Base-by-base conservation (phyloP, 1,139 yeast genomes). In the Blastobotrys niveus region DNA sequence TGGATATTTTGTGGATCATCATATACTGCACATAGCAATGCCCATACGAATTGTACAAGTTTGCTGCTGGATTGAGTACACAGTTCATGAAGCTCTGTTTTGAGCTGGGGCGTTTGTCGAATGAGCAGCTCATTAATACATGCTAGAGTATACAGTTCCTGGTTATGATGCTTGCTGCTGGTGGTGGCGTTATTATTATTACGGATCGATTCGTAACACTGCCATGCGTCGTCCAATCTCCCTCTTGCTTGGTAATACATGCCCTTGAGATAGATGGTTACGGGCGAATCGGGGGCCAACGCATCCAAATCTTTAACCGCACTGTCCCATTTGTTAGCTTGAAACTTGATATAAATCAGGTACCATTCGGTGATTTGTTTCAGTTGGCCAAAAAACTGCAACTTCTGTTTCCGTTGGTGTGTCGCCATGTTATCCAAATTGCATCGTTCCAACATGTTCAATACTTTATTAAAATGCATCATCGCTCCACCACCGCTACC, bases 121-220 rank as follows among this genome's bases (percentile, higher is more conserved):
- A 34, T 7, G 19, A 40, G 22, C 17, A 45, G 15, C 27, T 32
- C 12, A 22, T 45, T 45, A 3, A 40, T 9, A 12, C 42, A 17
- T 5, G 45, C 32, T 29, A 38, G 8, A 3, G 41, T 29, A 17
- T 38, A 41, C 24, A 40, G 29, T 10, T 45, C 48, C 17, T 42
- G 24, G 9, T 20, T 15, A 8, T 22, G 19, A 17, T 22, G n/a
- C 14, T 32, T 22, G 24, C 17, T 19, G 7, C 14, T n/a, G 10
- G 37, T 34, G n/a, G 15, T 34, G 21, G 21, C 6, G 21, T 6
- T 17, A 29, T 7, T 7, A 12, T 18, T 27, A 3, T 20, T 3
- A 5, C 42, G 36, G 3, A 39, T 24, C 19, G 10, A 20, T 7
- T 19, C 14, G 30, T 39, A 44, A 17, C 14, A 26, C 15, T 37